Conservation (phyloP, 2,329 filamentous ascomycete genomes). For the Sporothrix inflata region DNA sequence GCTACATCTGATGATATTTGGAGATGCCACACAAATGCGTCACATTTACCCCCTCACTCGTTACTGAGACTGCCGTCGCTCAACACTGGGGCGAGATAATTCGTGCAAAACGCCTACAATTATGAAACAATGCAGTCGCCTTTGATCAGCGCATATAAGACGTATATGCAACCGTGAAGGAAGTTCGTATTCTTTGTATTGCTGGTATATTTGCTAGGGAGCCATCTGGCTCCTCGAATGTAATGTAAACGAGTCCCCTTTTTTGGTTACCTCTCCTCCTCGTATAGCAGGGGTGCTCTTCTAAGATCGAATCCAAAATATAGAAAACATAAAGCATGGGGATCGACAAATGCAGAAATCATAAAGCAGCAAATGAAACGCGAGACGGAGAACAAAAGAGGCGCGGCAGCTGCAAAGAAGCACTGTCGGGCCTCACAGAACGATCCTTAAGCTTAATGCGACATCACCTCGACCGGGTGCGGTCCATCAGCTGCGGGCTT, state of each 20-base stretch:
- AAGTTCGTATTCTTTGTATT: background rate
- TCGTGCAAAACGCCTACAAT: too few relatives aligned
- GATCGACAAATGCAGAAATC: conserved; percentile 10
- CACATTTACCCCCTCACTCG: background rate
- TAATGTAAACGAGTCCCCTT: background rate
- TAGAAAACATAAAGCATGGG: background rate
- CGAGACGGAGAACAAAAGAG: background rate
- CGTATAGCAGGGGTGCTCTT: background rate
- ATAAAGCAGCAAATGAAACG: background rate
- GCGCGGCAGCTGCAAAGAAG: background rate
- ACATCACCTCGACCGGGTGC: conserved; percentile 38
- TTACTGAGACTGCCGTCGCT: too few relatives aligned
- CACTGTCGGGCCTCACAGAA: background rate
- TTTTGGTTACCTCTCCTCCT: background rate
- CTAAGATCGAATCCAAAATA: background rate
- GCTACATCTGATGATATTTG: background rate
- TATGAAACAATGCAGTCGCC: too few relatives aligned
- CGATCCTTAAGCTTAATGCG: conserved; percentile 33
- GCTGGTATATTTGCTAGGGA: background rate
- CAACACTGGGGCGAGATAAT: too few relatives aligned
- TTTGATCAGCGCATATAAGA: too few relatives aligned
- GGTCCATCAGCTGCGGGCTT: conserved; percentile 32
- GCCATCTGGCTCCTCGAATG: background rate
- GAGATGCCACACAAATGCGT: background rate
- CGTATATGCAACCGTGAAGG: background rate